Evolutionary conservation across 192 early-diverging fungal genomes (phyloP).

Genomic region (Dispira simplex): DNA sequence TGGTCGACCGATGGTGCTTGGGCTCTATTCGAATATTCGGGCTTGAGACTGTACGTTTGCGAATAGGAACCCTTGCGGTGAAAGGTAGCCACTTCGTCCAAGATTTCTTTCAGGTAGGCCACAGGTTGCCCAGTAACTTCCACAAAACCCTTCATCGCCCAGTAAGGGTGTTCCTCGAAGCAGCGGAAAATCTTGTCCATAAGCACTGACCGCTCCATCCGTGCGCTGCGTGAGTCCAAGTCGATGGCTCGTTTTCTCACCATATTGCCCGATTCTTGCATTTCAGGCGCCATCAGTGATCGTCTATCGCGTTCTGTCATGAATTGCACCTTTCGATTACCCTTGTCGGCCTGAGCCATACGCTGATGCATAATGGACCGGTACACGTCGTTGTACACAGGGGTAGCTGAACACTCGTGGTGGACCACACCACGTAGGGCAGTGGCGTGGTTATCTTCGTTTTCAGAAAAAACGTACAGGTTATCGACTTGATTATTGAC

Average conservation of each 20-base stretch:
- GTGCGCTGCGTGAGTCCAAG: conserved; percentile 58
- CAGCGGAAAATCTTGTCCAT: conserved; percentile 67
- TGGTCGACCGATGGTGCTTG: conserved; percentile 7
- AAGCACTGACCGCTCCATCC: conserved; percentile 71
- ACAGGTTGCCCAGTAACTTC: conserved; percentile 71
- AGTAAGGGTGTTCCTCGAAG: conserved; percentile 70
- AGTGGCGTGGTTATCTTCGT: conserved; percentile 32
- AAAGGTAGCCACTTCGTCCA: conserved; percentile 61
- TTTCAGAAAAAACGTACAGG: conserved; percentile 65
- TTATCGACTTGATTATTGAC: conserved; percentile 49
- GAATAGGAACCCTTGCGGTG: conserved; percentile 73
- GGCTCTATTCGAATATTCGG: conserved; percentile 44
- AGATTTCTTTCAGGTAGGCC: conserved; percentile 64
- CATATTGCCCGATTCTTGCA: conserved; percentile 22
- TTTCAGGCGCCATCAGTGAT: conserved; percentile 25
- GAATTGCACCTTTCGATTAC: conserved; percentile 31
- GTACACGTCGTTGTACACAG: conserved; percentile 38
- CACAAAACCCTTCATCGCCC: conserved; percentile 68
- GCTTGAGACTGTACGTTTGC: conserved; percentile 70
- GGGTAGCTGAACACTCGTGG: conserved; percentile 55
- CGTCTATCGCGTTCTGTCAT: conserved; percentile 23
- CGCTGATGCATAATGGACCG: conserved; percentile 51
- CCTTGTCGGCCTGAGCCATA: conserved; percentile 35
- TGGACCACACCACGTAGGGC: conserved; percentile 47
- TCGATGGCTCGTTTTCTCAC: conserved; percentile 27